Evolutionary conservation across 768 basidiomycete genomes (phyloP).

Genomic region (Austroboletus eburneus): DNA sequence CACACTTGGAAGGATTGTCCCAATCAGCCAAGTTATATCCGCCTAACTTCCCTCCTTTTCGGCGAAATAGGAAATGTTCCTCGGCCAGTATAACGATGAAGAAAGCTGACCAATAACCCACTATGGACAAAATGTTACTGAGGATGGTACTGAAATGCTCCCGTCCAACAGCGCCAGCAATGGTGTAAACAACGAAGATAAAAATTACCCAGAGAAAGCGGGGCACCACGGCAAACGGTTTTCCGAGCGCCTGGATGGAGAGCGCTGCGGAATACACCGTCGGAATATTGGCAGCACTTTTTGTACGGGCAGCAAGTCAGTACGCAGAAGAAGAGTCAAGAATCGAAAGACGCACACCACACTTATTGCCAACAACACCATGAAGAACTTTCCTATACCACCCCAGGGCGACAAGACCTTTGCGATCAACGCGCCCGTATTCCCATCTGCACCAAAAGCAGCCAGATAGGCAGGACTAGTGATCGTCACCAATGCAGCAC

Average conservation of each 20-base stretch:
- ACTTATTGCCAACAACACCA: slow-evolving; percentile 42
- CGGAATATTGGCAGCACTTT: slow-evolving; percentile 38
- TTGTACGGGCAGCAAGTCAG: not conserved
- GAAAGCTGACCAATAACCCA: slow-evolving; percentile 47
- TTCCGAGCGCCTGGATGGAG: slow-evolving; percentile 42
- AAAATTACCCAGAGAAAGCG: slow-evolving; percentile 45
- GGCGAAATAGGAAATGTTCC: slow-evolving; percentile 46
- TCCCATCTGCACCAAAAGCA: slow-evolving; percentile 36
- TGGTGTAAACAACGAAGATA: slow-evolving; percentile 36
- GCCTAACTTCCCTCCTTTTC: slow-evolving; percentile 36
- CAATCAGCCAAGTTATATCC: slow-evolving; percentile 51
- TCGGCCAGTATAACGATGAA: slow-evolving; percentile 43
- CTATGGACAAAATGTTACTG: slow-evolving; percentile 39
- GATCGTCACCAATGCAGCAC: slow-evolving; percentile 42
- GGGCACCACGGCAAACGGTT: slow-evolving; percentile 40
- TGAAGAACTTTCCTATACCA: slow-evolving; percentile 38
- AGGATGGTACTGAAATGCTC: slow-evolving; percentile 43
- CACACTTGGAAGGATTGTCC: slow-evolving; percentile 35
- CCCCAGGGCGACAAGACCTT: slow-evolving; percentile 43
- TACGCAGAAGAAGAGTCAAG: not conserved
- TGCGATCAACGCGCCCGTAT: slow-evolving; percentile 43
- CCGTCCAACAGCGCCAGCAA: slow-evolving; percentile 40
- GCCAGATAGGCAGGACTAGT: slow-evolving; percentile 35
- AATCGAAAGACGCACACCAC: slow-evolving; percentile 32
- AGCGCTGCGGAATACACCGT: slow-evolving; percentile 46